A percentile compares a stretch with the other conserved stretches of the same genome.
Evolutionary conservation across 2,329 filamentous ascomycete genomes (phyloP).

Genomic region (Monosporascus sp.): DNA sequence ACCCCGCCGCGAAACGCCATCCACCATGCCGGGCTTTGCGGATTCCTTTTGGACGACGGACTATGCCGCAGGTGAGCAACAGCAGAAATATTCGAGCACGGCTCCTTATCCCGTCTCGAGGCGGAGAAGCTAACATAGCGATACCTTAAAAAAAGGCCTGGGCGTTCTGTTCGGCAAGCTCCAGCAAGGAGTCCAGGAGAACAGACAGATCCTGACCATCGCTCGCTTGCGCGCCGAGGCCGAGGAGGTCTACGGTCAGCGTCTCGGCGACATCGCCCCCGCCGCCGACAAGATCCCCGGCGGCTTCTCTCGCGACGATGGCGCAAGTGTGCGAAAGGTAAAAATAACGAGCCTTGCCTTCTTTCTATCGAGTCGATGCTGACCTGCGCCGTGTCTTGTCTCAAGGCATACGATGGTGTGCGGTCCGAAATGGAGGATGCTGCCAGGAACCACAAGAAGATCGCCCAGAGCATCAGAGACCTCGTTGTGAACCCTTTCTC

Average conservation of each 20-base stretch:
- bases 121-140: neutral
- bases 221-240: slow-evolving; percentile 93
- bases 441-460: slow-evolving; percentile 85
- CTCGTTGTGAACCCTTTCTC: slow-evolving; percentile 91
- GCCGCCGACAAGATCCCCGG: slow-evolving; percentile 75
- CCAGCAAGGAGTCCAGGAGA: slow-evolving; percentile 91
- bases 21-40: slow-evolving; percentile 78
- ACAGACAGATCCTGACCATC: slow-evolving; percentile 87
- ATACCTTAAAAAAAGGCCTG: slow-evolving; percentile 51
- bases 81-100: neutral
- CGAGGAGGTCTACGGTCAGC: slow-evolving; percentile 81
- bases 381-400: slow-evolving; percentile 1
- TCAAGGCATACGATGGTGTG: slow-evolving; percentile 86
- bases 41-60: slow-evolving; percentile 98
- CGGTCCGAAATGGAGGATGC: slow-evolving; percentile 90
- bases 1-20: neutral
- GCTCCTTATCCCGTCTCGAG: neutral
- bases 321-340: slow-evolving; percentile 93
- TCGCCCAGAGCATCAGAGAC: slow-evolving; percentile 92
- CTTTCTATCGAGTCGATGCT: slow-evolving; percentile 1
- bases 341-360: slow-evolving; percentile 14
- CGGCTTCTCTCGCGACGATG: slow-evolving; percentile 87
- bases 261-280: slow-evolving; percentile 74
- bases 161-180: slow-evolving; percentile 95
- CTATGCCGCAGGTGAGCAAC: slow-evolving; percentile 77